Evolutionary conservation across 2,329 filamentous ascomycete genomes (phyloP), one percentile per base, ranked within the genome.

Genomic region (Diaporthe helianthi): DNA sequence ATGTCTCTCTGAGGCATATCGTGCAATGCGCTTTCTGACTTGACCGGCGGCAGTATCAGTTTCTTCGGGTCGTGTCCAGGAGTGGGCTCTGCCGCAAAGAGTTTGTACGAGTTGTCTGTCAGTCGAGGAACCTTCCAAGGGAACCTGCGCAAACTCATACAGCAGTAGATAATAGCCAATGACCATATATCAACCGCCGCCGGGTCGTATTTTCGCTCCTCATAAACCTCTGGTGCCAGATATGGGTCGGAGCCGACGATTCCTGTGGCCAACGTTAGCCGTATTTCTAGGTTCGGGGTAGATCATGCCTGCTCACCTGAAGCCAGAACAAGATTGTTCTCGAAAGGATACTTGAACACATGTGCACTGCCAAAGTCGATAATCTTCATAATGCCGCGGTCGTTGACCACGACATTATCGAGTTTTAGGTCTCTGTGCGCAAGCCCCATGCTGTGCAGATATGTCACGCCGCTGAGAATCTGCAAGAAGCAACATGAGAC

Each of bases 321-420:
- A 46, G 94, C 92, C 53, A 91, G 84, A 17, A 96, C 93, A 69
- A 94, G 89, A 65, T 93, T 93, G 73, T 90, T 94, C 81, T 99
- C 96, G 76, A 99, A 98, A 0, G 96, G 96, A 84, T 99, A 99
- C 76, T 93, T 90, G 83, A 97, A 99, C 49, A 99, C 95, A 73
- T 96, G 94, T 0, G 96, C 95, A 81, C 94, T 98, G 31, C 96
- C 96, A 80, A 99, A 99, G 79, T 99, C 96, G 76, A 99, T 99
- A 73, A 99, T 92, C 81, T 99, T 99, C 94, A 99, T 97, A 75
- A 99, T 98, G 2, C 96, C 96, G 76, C 92, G 89, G 77, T 97
- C 93, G 77, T 94, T 98, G 70, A 99, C 94, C 33, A 99, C 96
- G 24, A 99, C 96, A 75, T 99, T 99, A 82, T 99, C 96, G 75